Evolutionary conservation across 371 early-diverging fungal genomes (phyloP).

Genomic region (Sporodiniella umbellata): DNA sequence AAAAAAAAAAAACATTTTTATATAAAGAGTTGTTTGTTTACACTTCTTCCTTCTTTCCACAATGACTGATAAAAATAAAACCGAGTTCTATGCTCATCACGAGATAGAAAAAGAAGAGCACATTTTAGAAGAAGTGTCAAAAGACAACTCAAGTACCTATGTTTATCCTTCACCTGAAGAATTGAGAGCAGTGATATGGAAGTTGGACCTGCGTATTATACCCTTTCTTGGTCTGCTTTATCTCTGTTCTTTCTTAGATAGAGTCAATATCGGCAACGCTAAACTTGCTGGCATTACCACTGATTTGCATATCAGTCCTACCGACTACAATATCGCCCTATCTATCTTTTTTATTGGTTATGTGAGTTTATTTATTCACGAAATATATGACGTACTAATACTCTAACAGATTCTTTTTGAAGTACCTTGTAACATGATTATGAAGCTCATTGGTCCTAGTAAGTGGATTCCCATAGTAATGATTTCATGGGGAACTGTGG

Average conservation of each 20-base stretch:
- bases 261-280: slow-evolving; percentile 58
- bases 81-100: neutral
- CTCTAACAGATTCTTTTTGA: slow-evolving; percentile 56
- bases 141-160: neutral
- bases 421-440: slow-evolving; percentile 69
- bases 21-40: neutral
- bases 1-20: too few species aligned
- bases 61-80: neutral
- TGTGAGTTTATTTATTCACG: slow-evolving; percentile 20
- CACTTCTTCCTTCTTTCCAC: neutral
- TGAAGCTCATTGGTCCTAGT: slow-evolving; percentile 61
- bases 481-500: slow-evolving; percentile 47
- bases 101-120: slow-evolving; percentile 3
- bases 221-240: slow-evolving; percentile 50
- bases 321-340: slow-evolving; percentile 53
- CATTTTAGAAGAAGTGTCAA: neutral
- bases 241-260: slow-evolving; percentile 52
- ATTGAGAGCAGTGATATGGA: slow-evolving; percentile 30
- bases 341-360: slow-evolving; percentile 67
- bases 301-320: slow-evolving; percentile 39
- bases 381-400: neutral
- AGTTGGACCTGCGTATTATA: slow-evolving; percentile 39
- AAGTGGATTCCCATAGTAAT: slow-evolving; percentile 69
- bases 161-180: slow-evolving; percentile 21
- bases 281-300: slow-evolving; percentile 50